A percentile compares a stretch with the other conserved stretches of the same genome.
Conservation (phyloP, 2,329 filamentous ascomycete genomes). For the Fusarium incarnatum region DNA sequence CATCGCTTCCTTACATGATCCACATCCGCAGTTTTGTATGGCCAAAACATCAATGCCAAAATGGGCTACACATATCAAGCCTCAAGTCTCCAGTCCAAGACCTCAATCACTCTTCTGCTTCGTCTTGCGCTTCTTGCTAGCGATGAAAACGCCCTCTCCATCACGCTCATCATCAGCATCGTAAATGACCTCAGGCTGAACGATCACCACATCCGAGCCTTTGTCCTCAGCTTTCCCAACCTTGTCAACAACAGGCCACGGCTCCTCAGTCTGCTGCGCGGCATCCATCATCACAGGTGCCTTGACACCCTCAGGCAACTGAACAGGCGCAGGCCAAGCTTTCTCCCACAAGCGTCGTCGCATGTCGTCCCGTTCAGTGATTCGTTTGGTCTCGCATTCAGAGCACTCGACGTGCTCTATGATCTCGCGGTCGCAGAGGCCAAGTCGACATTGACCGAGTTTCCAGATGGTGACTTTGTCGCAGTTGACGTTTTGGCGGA, state of each 20-base stretch:
- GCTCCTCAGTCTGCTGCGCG: neutral
- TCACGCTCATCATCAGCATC: neutral
- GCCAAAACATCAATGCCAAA: neutral
- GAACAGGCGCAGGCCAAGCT: slow-evolving; percentile 3
- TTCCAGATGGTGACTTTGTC: neutral
- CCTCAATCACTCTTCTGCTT: neutral
- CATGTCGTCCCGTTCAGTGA: neutral
- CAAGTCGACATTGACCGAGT: neutral
- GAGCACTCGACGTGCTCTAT: neutral
- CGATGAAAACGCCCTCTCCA: neutral
- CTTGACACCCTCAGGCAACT: neutral
- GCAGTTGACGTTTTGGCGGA: slow-evolving; percentile 11
- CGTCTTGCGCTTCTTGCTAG: neutral
- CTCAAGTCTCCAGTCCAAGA: neutral
- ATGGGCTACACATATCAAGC: too few relatives aligned
- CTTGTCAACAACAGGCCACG: neutral
- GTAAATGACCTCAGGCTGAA: neutral
- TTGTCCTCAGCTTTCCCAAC: neutral
- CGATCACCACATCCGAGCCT: neutral
- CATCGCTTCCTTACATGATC: neutral
- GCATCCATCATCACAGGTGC: neutral
- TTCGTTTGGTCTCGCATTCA: neutral
- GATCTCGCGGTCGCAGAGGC: neutral
- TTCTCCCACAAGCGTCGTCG: neutral
- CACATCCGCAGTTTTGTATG: neutral